phyloP scores from a whole-genome alignment of 768 basidiomycete species.

The Phlegmacium glaucopus region DNA sequence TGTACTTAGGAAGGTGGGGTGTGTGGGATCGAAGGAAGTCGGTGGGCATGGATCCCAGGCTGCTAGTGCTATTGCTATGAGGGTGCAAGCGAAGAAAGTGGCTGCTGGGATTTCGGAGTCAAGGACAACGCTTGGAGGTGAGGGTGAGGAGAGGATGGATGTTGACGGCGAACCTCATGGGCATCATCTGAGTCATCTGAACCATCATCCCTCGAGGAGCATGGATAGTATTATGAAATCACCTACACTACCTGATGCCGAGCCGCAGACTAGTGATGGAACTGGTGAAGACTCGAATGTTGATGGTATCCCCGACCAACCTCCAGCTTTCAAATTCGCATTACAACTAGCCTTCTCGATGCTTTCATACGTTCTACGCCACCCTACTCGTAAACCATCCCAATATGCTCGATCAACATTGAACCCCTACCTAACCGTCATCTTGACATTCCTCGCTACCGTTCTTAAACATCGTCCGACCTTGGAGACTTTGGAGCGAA shows the following conservation, averaged over 20 bases:
- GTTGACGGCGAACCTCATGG: slow-evolving; percentile 24
- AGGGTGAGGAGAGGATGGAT: slow-evolving; percentile 50
- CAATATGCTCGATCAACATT: slow-evolving; percentile 52
- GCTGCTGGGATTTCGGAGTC: slow-evolving; percentile 27
- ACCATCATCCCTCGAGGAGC: neutral
- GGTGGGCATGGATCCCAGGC: slow-evolving; percentile 24
- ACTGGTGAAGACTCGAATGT: slow-evolving; percentile 18
- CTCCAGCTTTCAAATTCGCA: slow-evolving; percentile 69
- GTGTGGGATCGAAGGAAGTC: slow-evolving; percentile 39
- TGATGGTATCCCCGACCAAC: slow-evolving; percentile 36
- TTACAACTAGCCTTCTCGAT: slow-evolving; percentile 77
- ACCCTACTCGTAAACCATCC: slow-evolving; percentile 58
- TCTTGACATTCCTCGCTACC: slow-evolving; percentile 88
- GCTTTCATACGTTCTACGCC: slow-evolving; percentile 66
- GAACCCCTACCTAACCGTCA: slow-evolving; percentile 84
- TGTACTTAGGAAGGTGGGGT: slow-evolving; percentile 62
- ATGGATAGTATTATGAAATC: slow-evolving; percentile 20
- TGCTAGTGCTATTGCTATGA: slow-evolving; percentile 36
- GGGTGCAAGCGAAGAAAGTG: slow-evolving; percentile 50
- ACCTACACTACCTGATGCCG: slow-evolving; percentile 28
- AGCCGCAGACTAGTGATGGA: slow-evolving; percentile 27
- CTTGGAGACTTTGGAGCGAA: slow-evolving; percentile 63
- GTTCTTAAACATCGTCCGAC: slow-evolving; percentile 63
- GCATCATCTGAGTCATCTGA: too few species aligned
- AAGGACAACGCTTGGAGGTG: slow-evolving; percentile 23